Evolutionary conservation across 176 grass and related monocot species (phyloP), one percentile per base, ranked within the genome.

Genomic region (Oryza punctata): DNA sequence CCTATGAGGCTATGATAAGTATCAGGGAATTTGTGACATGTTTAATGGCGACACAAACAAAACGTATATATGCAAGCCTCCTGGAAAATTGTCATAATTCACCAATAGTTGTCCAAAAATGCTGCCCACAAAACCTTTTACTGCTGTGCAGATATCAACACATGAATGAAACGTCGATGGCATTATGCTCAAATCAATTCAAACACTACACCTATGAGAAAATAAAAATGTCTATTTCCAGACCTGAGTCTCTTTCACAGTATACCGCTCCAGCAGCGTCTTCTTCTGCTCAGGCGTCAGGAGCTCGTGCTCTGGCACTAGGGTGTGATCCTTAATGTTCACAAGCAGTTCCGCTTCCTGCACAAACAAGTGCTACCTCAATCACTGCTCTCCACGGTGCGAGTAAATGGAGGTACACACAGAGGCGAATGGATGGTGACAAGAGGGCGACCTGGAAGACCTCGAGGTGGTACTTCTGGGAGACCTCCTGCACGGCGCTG

Each of bases 191-290:
- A 10, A 10, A 72, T 32, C 6, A 0, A 77, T 30, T 49, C 1
- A 5, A 41, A 21, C 13, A 67, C 65, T 35, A 50, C 7, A 16
- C 21, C 1, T 59, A 25, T 66, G 21, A 59, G 10, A 19, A 86
- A 71, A 40, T 12, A 70, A 79, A 79, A 12, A 83, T 6, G 40
- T 9, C 65, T 81, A 54, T 27, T 81, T n/a, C 24, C 72, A 14
- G 30, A 99, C 93, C 93, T 99, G 96, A 88, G 93, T 99, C 87
- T 96, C 93, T 79, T 99, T 99, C 47, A 96, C 85, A 0, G 89
- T 99, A 73, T 99, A 96, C 27, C 88, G 88, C 47, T 88, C 89
- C 14, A 99, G 70, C 49, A 99, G 81, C 9, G 78, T 82, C 82
- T 89, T 96, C 87, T 99, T 99, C 26, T 99, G 83, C 18, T 90